Percentiles rank a stretch among this genome's conserved stretches.
These are phyloP conservation scores for Salix purpurea DNA, from an alignment of 345 rosid genomes.

Conservation along the genomic window DNA sequence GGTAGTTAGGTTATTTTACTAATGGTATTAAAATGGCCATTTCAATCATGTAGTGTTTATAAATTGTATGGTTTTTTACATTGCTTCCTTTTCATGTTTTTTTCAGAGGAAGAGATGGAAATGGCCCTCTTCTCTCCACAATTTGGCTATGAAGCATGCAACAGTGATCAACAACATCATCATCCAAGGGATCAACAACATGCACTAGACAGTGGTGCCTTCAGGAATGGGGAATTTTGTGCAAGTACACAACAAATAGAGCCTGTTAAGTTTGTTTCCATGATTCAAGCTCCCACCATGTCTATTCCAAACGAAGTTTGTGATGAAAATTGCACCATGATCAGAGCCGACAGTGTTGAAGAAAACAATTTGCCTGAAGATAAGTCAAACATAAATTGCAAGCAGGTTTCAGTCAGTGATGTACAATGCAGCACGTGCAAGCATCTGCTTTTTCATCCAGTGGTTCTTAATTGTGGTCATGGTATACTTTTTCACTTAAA, in stretches of 20 bases:
- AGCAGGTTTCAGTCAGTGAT: constrained; percentile 43
- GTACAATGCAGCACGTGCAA: constrained; percentile 66
- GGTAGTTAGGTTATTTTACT: background rate
- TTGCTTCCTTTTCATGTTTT: constrained; percentile 13
- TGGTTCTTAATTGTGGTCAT: constrained; percentile 81
- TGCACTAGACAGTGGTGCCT: constrained; percentile 16
- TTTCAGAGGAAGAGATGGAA: constrained; percentile 57
- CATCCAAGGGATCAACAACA: constrained; percentile 9
- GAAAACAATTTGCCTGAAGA: constrained; percentile 14
- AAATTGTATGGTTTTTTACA: background rate
- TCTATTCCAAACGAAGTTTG: background rate
- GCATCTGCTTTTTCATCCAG: constrained; percentile 54
- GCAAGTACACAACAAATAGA: constrained; percentile 15
- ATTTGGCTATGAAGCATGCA: constrained; percentile 29
- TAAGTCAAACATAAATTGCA: constrained; percentile 14
- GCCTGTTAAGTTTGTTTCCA: constrained; percentile 5
- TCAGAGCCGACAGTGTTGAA: background rate
- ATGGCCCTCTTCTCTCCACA: constrained; percentile 45
- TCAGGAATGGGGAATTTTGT: constrained; percentile 21
- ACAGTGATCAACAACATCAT: constrained; percentile 21
- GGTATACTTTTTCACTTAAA: constrained; percentile 40
- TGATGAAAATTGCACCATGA: constrained; percentile 4
- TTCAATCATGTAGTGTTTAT: background rate
- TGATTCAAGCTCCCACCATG: background rate
- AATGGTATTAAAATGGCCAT: background rate